phyloP scores from a whole-genome alignment of 495 filamentous ascomycete species.

The Hypomontagnella monticulosa region DNA sequence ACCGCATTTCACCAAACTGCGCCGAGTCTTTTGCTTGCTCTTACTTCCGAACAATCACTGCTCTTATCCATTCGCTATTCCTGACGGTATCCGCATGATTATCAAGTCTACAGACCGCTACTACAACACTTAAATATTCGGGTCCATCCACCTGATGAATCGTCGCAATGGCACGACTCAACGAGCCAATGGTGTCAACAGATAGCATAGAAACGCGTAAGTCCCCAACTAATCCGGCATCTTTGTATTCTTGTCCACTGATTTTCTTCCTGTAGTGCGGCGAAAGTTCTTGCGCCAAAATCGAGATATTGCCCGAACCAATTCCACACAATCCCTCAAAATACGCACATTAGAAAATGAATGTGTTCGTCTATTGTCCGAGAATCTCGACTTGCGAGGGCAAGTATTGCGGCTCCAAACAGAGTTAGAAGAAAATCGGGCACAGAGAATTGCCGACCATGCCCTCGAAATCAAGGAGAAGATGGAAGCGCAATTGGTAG shows the following conservation, averaged over 20 bases:
- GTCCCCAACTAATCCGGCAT: slow-evolving; percentile 47
- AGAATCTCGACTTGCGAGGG: slow-evolving; percentile 86
- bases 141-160: slow-evolving; percentile 38
- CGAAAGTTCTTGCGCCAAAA: slow-evolving; percentile 91
- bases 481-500: slow-evolving; percentile 73
- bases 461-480: slow-evolving; percentile 73
- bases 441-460: slow-evolving; percentile 65
- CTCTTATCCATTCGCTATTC: slow-evolving; percentile 26
- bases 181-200: slow-evolving; percentile 74
- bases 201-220: slow-evolving; percentile 85
- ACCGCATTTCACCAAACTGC: slow-evolving; percentile 33
- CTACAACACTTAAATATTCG: slow-evolving; percentile 30
- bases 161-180: slow-evolving; percentile 85
- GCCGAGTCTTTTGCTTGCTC: slow-evolving; percentile 20
- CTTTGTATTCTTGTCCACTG: slow-evolving; percentile 10
- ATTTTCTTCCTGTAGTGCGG: slow-evolving; percentile 67
- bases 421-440: slow-evolving; percentile 63
- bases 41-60: neutral
- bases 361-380: slow-evolving; percentile 79
- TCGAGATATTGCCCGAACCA: slow-evolving; percentile 88
- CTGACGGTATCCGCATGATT: slow-evolving; percentile 11
- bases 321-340: slow-evolving; percentile 88
- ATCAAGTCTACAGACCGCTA: slow-evolving; percentile 25
- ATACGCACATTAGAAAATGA: slow-evolving; percentile 90
- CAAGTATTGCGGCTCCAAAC: slow-evolving; percentile 78